Evolutionary conservation across 495 filamentous ascomycete species (phyloP), one percentile per base, ranked within the genome.

Genomic region (Talaromyces thailandensis): DNA sequence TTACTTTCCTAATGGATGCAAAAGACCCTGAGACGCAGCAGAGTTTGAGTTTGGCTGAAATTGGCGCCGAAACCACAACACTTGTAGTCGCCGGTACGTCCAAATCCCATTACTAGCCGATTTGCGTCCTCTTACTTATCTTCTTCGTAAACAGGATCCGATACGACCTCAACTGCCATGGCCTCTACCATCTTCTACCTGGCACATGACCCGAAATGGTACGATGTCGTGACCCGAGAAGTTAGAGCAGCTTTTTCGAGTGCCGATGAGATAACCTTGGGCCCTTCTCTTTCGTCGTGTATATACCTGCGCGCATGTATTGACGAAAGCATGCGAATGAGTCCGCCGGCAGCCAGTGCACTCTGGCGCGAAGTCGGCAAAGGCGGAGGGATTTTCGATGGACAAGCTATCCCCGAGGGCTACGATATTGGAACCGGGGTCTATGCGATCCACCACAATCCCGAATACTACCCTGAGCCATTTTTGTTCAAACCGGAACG

Each of bases 131-230:
- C 8, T 28, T 28, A 28, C 24, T 56, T 6, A 56, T 56, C n/a
- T 14, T 7, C 26, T 26, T 4, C 26, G 26, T 23, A 32, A 32
- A 8, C 23, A 68, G 67, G 65, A 64, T 82, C 82, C 40, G 86
- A 89, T 68, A 89, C 87, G 0, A 85, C 84, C 2, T 83, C 82
- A 9, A 87, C 83, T 7, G 80, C 83, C 23, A 78, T 91, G 70
- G 76, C 83, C 14, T 79, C 80, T 1, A 80, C 82, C 0, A 68
- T 91, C 35, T 90, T 88, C 77, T 91, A 89, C 74, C 79, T 92
- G 16, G 72, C 80, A 11, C 81, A 81, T 53, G 81, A 86, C 70
- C 77, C 79, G 0, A 23, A 62, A 35, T 31, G 25, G n/a, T 57
- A 57, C 28, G 16, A 35, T 11, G 60, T 45, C 24, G 31, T 63